A percentile compares a stretch with the other conserved stretches of the same genome.
Conservation (phyloP, 1,139 yeast genomes). For the Torulaspora pretoriensis region DNA sequence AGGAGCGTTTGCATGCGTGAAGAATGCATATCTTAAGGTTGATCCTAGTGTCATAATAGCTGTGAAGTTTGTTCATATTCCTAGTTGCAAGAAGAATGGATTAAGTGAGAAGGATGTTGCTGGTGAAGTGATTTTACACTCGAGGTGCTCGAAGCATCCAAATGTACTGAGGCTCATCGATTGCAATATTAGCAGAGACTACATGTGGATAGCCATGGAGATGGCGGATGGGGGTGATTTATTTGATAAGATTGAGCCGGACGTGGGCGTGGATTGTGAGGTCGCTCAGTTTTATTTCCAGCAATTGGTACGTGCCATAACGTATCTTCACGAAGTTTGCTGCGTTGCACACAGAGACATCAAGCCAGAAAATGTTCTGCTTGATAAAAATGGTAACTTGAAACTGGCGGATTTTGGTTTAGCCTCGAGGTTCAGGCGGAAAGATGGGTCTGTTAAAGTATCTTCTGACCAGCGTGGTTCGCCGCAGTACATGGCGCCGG, state of each 20-base stretch:
- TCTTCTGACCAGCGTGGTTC: conserved; percentile 61
- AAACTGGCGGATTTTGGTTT: conserved; percentile 67
- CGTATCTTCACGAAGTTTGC: conserved; percentile 53
- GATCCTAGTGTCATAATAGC: conserved; percentile 44
- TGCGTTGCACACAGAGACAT: conserved; percentile 87
- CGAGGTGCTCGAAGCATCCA: conserved; percentile 51
- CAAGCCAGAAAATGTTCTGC: conserved; percentile 81
- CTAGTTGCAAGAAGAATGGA: conserved; percentile 44
- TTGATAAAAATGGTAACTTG: conserved; percentile 62
- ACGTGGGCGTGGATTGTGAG: conserved; percentile 60
- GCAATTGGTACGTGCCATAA: conserved; percentile 55
- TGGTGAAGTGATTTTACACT: conserved; percentile 52
- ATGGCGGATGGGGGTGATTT: conserved; percentile 67
- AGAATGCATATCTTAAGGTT: conserved; percentile 34
- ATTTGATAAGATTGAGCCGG: conserved; percentile 72
- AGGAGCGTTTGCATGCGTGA: conserved; percentile 46
- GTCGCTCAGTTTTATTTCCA: conserved; percentile 65
- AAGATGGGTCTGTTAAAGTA: conserved; percentile 55
- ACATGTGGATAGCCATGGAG: conserved; percentile 63
- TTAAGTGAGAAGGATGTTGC: conserved; percentile 46
- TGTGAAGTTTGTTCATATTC: conserved; percentile 52
- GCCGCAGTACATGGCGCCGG: conserved; percentile 73
- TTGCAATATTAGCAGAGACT: conserved; percentile 48
- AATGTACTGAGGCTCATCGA: conserved; percentile 53
- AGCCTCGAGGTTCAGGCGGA: conserved; percentile 52